Conservation (phyloP, 169 alveolate species). For the Theileria orientalis region DNA sequence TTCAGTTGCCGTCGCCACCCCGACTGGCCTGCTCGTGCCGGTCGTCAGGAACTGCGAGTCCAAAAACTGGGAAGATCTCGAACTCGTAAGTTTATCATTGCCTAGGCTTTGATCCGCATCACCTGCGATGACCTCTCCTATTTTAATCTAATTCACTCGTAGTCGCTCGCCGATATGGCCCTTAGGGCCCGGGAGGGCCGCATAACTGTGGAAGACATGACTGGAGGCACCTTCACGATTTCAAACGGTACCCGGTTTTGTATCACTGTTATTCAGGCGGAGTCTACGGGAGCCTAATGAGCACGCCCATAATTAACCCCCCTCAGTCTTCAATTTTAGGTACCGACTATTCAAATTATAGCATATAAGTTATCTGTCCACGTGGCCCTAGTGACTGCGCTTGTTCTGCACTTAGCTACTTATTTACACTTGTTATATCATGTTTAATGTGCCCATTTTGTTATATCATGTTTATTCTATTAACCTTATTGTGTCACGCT, state of each 20-base stretch:
- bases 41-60: constrained; percentile 89
- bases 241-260: constrained; percentile 81
- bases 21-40: constrained; percentile 94
- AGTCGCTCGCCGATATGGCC: constrained; percentile 83
- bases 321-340: constrained; percentile 93
- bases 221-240: constrained; percentile 95
- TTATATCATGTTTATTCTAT: too few relatives aligned
- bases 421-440: too few relatives aligned
- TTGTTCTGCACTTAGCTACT: too few relatives aligned
- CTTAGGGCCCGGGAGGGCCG: constrained; percentile 87
- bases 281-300: constrained; percentile 93
- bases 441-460: too few relatives aligned
- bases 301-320: constrained; percentile 94
- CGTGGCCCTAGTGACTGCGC: not conserved
- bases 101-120: not conserved
- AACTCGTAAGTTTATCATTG: constrained; percentile 69
- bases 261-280: constrained; percentile 78
- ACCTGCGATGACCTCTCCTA: not conserved
- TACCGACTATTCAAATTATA: constrained; percentile 10
- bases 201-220: constrained; percentile 90
- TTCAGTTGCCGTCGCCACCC: constrained; percentile 95
- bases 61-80: constrained; percentile 85
- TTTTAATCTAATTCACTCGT: not conserved
- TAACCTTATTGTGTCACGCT: too few relatives aligned
- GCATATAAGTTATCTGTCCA: too few relatives aligned